These are phyloP conservation scores for Fistulinella cinereoalba DNA, from an alignment of 1,284 basidiomycete genomes.

Conservation along the genomic window DNA sequence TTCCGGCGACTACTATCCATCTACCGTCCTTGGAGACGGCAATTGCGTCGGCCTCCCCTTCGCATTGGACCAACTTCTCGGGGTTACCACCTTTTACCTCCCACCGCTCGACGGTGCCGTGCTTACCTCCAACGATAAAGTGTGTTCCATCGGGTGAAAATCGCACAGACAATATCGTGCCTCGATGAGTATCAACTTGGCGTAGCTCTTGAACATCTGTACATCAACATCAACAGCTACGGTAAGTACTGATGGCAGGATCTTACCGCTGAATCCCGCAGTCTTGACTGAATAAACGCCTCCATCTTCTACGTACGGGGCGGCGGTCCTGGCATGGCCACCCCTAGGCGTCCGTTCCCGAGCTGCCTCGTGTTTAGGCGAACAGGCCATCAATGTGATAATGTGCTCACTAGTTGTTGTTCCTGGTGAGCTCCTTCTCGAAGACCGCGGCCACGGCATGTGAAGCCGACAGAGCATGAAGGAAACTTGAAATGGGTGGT, in stretches of 20 bases:
- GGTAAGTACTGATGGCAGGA: not conserved
- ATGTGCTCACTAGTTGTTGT: no score
- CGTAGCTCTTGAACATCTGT: slow-evolving; percentile 6
- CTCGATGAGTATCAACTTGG: slow-evolving; percentile 1
- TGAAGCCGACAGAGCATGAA: no score
- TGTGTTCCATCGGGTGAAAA: slow-evolving; percentile 12
- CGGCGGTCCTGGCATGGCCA: no score
- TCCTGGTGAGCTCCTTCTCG: no score
- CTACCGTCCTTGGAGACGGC: slow-evolving; percentile 19
- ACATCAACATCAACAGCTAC: not conserved
- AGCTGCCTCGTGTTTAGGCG: no score
- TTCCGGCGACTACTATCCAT: slow-evolving; percentile 7
- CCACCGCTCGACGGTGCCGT: slow-evolving; percentile 13
- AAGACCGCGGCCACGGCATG: no score
- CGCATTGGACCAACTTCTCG: not conserved
- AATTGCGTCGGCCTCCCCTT: not conserved
- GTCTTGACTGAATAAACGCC: no score
- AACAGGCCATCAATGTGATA: no score
- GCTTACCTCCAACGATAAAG: not conserved
- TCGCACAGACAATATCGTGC: slow-evolving; percentile 10
- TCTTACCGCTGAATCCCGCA: not conserved
- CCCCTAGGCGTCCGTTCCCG: no score
- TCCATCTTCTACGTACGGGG: no score
- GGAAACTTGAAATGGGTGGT: no score
- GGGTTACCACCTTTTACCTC: slow-evolving; percentile 1